phyloP scores from a whole-genome alignment of 208 protist genomes.

The Leishmania tarentolae region DNA sequence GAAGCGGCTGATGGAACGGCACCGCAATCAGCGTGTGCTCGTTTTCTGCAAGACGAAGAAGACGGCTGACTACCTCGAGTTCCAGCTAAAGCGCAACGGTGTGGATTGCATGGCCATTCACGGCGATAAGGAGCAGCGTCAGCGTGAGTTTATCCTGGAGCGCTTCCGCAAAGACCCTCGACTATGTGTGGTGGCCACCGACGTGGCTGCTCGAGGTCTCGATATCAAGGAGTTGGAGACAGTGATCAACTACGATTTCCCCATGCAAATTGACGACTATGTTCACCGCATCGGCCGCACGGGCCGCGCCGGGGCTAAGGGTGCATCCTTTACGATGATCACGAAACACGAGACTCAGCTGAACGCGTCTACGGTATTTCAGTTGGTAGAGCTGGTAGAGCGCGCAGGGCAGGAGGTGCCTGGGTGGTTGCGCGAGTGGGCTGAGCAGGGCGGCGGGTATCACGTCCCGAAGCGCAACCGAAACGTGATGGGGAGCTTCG shows the following conservation, averaged over 20 bases:
- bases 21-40: conserved; percentile 84
- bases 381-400: conserved; percentile 70
- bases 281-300: conserved; percentile 97
- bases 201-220: conserved; percentile 95
- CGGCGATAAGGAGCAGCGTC: conserved; percentile 94
- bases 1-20: conserved; percentile 65
- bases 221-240: conserved; percentile 99
- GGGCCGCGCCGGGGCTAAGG: conserved; percentile 89
- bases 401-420: conserved; percentile 76
- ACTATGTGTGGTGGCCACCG: conserved; percentile 91
- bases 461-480: conserved; percentile 64
- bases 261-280: conserved; percentile 99
- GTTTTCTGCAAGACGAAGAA: conserved; percentile 94
- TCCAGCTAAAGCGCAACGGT: conserved; percentile 77
- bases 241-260: conserved; percentile 99
- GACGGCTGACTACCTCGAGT: conserved; percentile 88
- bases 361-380: conserved; percentile 76
- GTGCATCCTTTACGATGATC: conserved; percentile 86
- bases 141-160: conserved; percentile 94
- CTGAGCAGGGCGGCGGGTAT: conserved; percentile 42
- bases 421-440: conserved; percentile 77
- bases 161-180: conserved; percentile 84
- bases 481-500: conserved; percentile 64
- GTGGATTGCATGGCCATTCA: conserved; percentile 90
- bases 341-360: conserved; percentile 91